These are phyloP conservation scores for Mycocentrospora acerina DNA, from an alignment of 2,329 filamentous ascomycete species.

Conservation along the genomic window DNA sequence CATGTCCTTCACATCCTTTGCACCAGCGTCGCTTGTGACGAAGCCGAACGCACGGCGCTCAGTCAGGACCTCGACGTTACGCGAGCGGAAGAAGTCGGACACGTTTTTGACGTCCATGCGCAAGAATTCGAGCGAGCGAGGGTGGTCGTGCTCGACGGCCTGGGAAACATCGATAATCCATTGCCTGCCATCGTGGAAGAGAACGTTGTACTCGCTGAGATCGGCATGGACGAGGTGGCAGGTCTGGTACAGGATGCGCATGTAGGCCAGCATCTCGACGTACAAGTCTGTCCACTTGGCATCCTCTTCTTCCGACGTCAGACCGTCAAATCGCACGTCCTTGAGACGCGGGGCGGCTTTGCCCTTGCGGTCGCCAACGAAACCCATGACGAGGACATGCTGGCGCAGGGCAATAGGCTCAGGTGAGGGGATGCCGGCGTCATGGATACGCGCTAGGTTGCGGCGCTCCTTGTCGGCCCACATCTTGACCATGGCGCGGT, in stretches of 20 bases:
- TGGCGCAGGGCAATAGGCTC: constrained; percentile 85
- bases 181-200: constrained; percentile 79
- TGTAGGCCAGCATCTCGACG: constrained; percentile 78
- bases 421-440: constrained; percentile 84
- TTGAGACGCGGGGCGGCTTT: constrained; percentile 85
- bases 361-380: constrained; percentile 84
- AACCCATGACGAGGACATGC: constrained; percentile 95
- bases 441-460: constrained; percentile 81
- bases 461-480: constrained; percentile 99
- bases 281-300: constrained; percentile 78
- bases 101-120: constrained; percentile 99
- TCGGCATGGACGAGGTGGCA: constrained; percentile 94
- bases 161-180: constrained; percentile 98
- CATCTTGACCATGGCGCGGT: constrained; percentile 94
- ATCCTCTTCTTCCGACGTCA: constrained; percentile 58
- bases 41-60: constrained; percentile 85
- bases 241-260: constrained; percentile 90
- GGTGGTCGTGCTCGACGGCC: constrained; percentile 95
- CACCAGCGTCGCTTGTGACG: constrained; percentile 65
- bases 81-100: constrained; percentile 84
- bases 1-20: constrained; percentile 55
- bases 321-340: constrained; percentile 73
- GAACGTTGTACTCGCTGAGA: constrained; percentile 95
- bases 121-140: constrained; percentile 86
- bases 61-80: constrained; percentile 77